Evolutionary conservation across 2,329 filamentous ascomycete species (phyloP), one percentile per base, ranked within the genome.

Genomic region (Penicillium sp.): DNA sequence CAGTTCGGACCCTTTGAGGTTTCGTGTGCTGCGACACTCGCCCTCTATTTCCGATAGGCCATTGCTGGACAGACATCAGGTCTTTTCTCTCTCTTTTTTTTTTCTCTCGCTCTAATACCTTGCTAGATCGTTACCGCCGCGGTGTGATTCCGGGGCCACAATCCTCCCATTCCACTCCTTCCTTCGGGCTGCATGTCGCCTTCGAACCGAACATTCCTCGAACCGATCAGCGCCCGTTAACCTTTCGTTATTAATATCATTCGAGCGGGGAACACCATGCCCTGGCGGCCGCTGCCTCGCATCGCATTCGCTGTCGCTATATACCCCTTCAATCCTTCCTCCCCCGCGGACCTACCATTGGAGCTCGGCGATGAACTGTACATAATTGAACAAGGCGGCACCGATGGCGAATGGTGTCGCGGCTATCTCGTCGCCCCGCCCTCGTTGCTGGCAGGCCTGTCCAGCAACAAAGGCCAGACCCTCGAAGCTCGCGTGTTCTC

Each of bases 281-380:
- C 92, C 84, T 99, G 94, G 94, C 88, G 90, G 84, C 93, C 94
- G 70, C 85, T 99, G 75, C 91, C 92, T 76, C 90, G 91, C 69
- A 97, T 99, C 80, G 94, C 92, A 71, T 99, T 97, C 81, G 95
- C 93, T 67, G 90, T 99, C 75, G 94, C 93, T 81, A 92, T 88
- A 64, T 96, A 92, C 74, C 94, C 94, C 36, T 99, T 99, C 78
- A 83, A 89, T 66, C 90, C 94, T 57, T 88, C 90, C 56, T 88
- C 88, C 62, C 86, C 92, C 50, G 90, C 92, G 72, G 94, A 99
- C 76, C 86, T 99, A 18, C 94, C 95, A 9, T 88, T 99, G 72
- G 92, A 99, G 76, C 91, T 99, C 61, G 94, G 94, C 73, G 94
- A 99, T 83, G 94, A 99, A 77, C 82, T 99, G 61, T 99, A 99